Evolutionary conservation across 1,139 yeast species (phyloP), one percentile per base, ranked within the genome.

Genomic region (Diutina ranongensis): DNA sequence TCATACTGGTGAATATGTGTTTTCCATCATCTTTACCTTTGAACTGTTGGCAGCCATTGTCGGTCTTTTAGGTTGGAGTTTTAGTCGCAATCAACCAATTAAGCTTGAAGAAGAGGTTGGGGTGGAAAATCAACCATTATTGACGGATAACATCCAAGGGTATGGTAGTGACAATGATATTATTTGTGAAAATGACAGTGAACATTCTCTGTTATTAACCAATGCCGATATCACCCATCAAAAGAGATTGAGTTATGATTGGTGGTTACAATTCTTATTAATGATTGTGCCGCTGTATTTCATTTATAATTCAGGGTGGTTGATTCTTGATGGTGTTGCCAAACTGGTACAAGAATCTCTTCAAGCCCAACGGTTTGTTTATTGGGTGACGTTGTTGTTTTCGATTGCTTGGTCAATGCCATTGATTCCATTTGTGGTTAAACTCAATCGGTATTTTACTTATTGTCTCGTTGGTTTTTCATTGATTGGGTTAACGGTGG

Each of bases 251-350:
- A 71, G 81, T 44, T 86, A 83, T 57, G 94, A 84, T 55, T 87
- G 96, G 95, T 71, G 81, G 8, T 54, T 85, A 22, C 95, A 87
- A 60, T 85, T 76, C 54, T 54, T 83, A 31, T 51, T 81, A 3
- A 60, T 81, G 32, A 85, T 81, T 7, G 95, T 95, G 4, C 67
- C 80, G 0, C 65, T 78, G 1, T 70, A 74, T 42, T 51, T 81
- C 27, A 55, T 78, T 18, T 76, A 72, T 52, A 64, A 72, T 45
- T 67, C 72, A 41, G 76, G 81, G 1, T 70, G 67, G 49, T 65
- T 83, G 49, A 56, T 78, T 1, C 57, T 85, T 41, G 80, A 78
- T 49, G 92, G 86, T 0, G 50, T 83, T 31, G 73, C 74, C 53
- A 86, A 85, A 59, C 74, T 89, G 0, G 71, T 79, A 25, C 87